These are phyloP conservation scores for Botrytis fabae DNA, from an alignment of 2,329 filamentous ascomycete species.

Conservation along the genomic window DNA sequence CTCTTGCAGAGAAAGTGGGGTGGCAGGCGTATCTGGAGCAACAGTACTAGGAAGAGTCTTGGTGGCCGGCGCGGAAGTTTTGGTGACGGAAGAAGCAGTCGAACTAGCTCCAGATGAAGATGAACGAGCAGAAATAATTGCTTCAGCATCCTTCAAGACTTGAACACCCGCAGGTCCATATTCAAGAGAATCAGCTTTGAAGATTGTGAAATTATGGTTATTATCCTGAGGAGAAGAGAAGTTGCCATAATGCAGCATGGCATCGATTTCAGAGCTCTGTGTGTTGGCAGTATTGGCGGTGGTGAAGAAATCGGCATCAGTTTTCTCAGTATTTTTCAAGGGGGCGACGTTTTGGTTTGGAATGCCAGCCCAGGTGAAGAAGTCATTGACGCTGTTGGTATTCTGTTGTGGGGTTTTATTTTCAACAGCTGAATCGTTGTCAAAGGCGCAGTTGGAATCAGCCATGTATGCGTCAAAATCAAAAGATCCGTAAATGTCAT, in stretches of 20 bases:
- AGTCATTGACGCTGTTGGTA: background rate
- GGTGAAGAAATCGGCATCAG: background rate
- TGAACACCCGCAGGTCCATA: background rate
- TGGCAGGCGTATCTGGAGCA: background rate
- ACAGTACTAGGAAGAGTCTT: background rate
- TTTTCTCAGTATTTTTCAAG: too few species aligned
- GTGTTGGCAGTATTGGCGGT: background rate
- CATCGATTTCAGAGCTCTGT: background rate
- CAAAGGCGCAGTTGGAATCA: too few species aligned
- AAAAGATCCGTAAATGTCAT: background rate
- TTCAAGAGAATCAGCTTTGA: background rate
- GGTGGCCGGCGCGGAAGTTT: background rate
- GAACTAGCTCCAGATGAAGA: background rate
- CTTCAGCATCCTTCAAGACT: background rate
- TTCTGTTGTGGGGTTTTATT: background rate
- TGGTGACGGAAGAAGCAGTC: background rate
- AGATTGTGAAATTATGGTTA: background rate
- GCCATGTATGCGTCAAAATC: background rate
- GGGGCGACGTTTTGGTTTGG: background rate
- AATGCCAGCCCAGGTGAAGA: background rate
- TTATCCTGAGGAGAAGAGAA: background rate
- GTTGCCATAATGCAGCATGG: background rate
- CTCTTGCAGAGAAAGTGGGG: background rate
- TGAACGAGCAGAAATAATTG: background rate
- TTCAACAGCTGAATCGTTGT: background rate